A percentile compares a stretch with the other conserved stretches of the same genome.
These are phyloP conservation scores for Pseudogymnoascus sp. DNA, from an alignment of 2,329 filamentous ascomycete genomes.

Conservation along the genomic window DNA sequence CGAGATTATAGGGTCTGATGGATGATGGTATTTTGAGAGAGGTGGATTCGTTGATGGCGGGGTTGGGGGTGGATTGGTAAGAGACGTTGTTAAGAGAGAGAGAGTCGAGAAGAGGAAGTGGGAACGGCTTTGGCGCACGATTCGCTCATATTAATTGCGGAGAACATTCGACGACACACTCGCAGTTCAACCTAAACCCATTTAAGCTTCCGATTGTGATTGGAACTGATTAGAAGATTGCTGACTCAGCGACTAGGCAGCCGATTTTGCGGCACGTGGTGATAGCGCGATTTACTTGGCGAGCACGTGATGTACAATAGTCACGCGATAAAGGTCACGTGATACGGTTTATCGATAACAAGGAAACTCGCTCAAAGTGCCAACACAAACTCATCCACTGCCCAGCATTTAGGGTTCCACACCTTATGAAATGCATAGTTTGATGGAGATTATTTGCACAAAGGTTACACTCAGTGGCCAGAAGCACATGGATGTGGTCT, in stretches of 20 bases:
- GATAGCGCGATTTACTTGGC: background rate
- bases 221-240: background rate
- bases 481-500: background rate
- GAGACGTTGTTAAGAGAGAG: background rate
- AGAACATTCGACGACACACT: constrained; percentile 2
- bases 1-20: constrained; percentile 10
- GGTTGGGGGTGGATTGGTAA: background rate
- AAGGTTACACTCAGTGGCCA: background rate
- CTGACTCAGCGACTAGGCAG: background rate
- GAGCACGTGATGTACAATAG: background rate
- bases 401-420: background rate
- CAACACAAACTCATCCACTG: background rate
- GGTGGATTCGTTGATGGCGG: constrained; percentile 5
- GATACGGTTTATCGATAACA: background rate
- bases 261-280: background rate
- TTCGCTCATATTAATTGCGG: constrained; percentile 7
- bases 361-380: background rate
- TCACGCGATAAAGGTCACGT: background rate
- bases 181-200: background rate
- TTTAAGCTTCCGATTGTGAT: constrained; percentile 6
- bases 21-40: constrained; percentile 1
- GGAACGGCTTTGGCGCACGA: constrained; percentile 4
- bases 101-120: background rate
- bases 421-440: background rate
- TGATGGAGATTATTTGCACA: background rate